A percentile compares a stretch with the other conserved stretches of the same genome.
Conservation (phyloP, 352 stramenopile genomes). For the Pythium oligandrum region DNA sequence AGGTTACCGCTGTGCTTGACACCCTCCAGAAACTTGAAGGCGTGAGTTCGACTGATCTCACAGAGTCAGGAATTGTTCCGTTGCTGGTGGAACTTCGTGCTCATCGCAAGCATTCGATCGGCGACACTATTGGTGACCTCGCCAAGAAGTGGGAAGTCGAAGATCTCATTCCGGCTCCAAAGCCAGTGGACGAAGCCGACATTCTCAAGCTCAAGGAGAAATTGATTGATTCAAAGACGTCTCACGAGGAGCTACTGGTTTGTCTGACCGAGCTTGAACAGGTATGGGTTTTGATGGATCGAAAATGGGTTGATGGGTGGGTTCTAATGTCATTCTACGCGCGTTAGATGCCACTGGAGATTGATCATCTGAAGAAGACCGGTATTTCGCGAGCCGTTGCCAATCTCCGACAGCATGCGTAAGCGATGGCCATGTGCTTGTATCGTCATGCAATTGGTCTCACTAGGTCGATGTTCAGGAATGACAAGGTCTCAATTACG, state of each 20-base stretch:
- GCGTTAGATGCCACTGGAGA: constrained; percentile 47
- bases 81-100: constrained; percentile 35
- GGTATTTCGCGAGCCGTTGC: constrained; percentile 59
- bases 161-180: constrained; percentile 37
- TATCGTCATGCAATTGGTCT: background rate
- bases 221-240: constrained; percentile 36
- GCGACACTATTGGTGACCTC: constrained; percentile 27
- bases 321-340: too few relatives aligned
- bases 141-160: constrained; percentile 45
- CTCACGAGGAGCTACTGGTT: constrained; percentile 64
- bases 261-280: constrained; percentile 47
- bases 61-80: constrained; percentile 23
- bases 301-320: too few relatives aligned
- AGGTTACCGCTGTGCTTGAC: constrained; percentile 11
- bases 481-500: constrained; percentile 72
- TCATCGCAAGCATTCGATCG: constrained; percentile 26
- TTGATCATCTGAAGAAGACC: constrained; percentile 63
- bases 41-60: constrained; percentile 30
- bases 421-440: constrained; percentile 15
- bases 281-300: constrained; percentile 16
- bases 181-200: constrained; percentile 48
- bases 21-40: constrained; percentile 23
- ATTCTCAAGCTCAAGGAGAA: constrained; percentile 59
- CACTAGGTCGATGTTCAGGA: constrained; percentile 25
- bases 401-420: constrained; percentile 69